Base-by-base conservation (phyloP, 2,329 filamentous ascomycete genomes). In the Claviceps fusiformis region DNA sequence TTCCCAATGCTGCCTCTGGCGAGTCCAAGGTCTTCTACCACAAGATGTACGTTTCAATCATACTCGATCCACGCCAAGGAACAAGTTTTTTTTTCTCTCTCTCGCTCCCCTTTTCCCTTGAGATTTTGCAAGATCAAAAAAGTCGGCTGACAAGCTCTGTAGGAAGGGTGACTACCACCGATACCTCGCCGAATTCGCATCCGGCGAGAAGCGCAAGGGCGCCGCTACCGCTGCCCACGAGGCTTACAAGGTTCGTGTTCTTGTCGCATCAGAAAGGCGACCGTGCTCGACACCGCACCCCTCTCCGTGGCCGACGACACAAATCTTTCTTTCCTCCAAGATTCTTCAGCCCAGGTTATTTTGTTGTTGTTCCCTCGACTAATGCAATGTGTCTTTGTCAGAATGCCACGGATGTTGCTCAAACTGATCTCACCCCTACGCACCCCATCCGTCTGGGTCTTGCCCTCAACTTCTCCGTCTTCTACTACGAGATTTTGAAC, bases 11-110 rank as follows among this genome's bases (percentile, higher is more conserved):
- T 70, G 87, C 93, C 76, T 87, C 89, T 63, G 92, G 92, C 78
- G 92, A 97, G 82, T 95, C 90, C 73, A 97, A 96, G 85, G 92
- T 97, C 72, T 97, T 97, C 77, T 97, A 97, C 81, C 91, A 96
- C 86, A 97, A 97, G 85, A 97, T 97, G 92, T 96, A 78, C 66
- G 88, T 58, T 17, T 19, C 24, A 17, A n/a, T 11, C 11, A 19
- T n/a, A 50, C 13, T 31, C 9, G 15, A 19, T 15, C 15, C 3
- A 27, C 17, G 13, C 41, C 4, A 13, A 31, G 8, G 33, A 41
- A 5, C 33, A 41, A n/a, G 13, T 3, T 24, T 9, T 9, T 33
- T 5, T 7, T 37, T 29, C 4, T 3, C 2, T n/a, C n/a, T n/a
- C n/a, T n/a, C n/a, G n/a, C n/a, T n/a, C n/a, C n/a, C n/a, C n/a